Evolutionary conservation across 805 yeast genomes (phyloP).

Genomic region (Saccharomycopsis amapae): DNA sequence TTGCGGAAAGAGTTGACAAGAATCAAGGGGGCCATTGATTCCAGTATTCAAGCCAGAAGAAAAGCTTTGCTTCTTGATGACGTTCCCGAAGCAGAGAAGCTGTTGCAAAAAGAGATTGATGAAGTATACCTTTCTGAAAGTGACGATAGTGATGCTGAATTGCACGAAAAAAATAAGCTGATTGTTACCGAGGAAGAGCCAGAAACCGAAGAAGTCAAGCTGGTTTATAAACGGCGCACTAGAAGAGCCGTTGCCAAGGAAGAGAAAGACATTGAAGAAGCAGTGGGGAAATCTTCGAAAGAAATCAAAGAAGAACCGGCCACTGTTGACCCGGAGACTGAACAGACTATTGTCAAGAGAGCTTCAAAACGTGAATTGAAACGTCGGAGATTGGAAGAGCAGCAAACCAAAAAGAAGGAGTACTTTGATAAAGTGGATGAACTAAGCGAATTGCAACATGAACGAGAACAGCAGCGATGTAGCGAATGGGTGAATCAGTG

Average conservation of each 20-base stretch:
- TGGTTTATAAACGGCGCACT: conserved; percentile 23
- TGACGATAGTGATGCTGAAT: conserved; percentile 8
- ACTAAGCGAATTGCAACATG: conserved; percentile 31
- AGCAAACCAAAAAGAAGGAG: conserved; percentile 27
- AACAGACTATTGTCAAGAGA: conserved; percentile 24
- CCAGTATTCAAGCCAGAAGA: conserved; percentile 53
- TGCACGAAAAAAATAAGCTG: conserved; percentile 10
- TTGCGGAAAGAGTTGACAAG: conserved; percentile 54
- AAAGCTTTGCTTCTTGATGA: conserved; percentile 43
- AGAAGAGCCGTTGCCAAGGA: conserved; percentile 24
- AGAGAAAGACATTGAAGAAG: not conserved
- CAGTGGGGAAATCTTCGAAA: conserved; percentile 29
- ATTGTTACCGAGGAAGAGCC: conserved; percentile 33
- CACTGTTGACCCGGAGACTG: no score
- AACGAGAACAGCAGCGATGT: conserved; percentile 40
- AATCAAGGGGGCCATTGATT: conserved; percentile 44
- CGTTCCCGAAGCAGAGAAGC: conserved; percentile 36
- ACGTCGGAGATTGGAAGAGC: conserved; percentile 30
- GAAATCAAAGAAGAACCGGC: conserved; percentile 28
- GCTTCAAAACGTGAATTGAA: conserved; percentile 31
- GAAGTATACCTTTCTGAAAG: conserved; percentile 5
- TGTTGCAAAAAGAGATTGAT: conserved; percentile 31
- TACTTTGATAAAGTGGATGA: conserved; percentile 26
- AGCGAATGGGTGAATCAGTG: conserved; percentile 56
- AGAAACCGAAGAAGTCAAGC: conserved; percentile 34